Base-by-base conservation (phyloP, 345 rosid species). In the Mangifera indica region DNA sequence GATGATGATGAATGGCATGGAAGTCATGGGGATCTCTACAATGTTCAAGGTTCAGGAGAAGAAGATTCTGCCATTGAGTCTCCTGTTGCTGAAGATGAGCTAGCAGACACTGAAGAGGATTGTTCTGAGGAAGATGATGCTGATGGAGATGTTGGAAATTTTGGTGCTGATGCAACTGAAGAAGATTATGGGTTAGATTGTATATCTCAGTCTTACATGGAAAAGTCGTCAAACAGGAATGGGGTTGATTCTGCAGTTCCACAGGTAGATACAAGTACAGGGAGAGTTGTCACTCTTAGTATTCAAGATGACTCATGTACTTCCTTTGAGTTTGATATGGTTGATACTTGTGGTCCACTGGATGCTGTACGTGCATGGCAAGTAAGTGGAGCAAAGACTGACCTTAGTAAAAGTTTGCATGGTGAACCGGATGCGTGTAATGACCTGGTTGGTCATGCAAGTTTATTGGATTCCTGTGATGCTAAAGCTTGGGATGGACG, bases 1-100 rank as follows among this genome's bases (percentile, higher is more conserved):
- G 97, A 91, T 80, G 88, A 91, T 64, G 97, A 91, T 66, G 93
- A 89, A 72, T 89, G 93, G 92, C 91, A 83, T 66, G 82, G 65
- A 42, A 69, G 74, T 56, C 67, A 76, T 53, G 76, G 74, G 44
- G 64, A 70, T 37, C 21, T 78, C 26, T 65, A 34, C 46, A 52
- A 58, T 46, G 59, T 54, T 67, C 86, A 54, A 69, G 81, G 70
- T 59, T 56, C 63, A 5, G 84, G 83, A 46, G 90, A 83, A 40
- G 84, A 85, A 26, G 88, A 85, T 69, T 84, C 92, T 60, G 88
- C 76, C n/a, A 69, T 82, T 2, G 87, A 86, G 75, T 89, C 84
- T 71, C 78, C 77, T 64, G 51, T 71, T 62, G 77, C 69, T 69
- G 81, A 72, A 69, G 69, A 42, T 74, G 79, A 78, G 53, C 61